Evolutionary conservation across 2,329 filamentous ascomycete genomes (phyloP).

Genomic region (Neonectria ditissima): DNA sequence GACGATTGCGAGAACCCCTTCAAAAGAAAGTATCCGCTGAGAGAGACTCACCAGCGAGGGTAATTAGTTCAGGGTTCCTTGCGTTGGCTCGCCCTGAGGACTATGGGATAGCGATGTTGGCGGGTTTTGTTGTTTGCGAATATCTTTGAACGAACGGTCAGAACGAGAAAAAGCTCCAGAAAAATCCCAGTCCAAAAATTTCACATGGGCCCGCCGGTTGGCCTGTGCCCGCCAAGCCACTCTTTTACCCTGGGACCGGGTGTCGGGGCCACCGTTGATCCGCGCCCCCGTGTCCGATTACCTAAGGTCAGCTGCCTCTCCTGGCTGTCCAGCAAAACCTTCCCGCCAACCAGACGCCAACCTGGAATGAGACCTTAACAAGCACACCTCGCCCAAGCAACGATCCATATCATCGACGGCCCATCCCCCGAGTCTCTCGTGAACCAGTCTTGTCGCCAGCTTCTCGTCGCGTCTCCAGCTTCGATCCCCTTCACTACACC

Average conservation of each 20-base stretch:
- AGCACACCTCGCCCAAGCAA: conserved; percentile 47
- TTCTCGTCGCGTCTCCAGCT: conserved; percentile 32
- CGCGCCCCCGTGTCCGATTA: conserved; percentile 43
- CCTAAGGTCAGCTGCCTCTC: conserved; percentile 48
- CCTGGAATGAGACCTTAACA: conserved; percentile 55
- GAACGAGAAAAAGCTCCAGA: conserved; percentile 26
- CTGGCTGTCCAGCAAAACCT: conserved; percentile 55
- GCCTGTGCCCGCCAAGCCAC: conserved; percentile 25
- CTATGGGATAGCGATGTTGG: conserved; percentile 32
- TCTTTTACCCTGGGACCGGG: neutral
- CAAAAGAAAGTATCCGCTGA: neutral
- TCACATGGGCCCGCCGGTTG: conserved; percentile 36
- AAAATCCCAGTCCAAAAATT: conserved; percentile 40
- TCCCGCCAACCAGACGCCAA: conserved; percentile 54
- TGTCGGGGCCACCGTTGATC: conserved; percentile 35
- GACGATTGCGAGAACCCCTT: neutral
- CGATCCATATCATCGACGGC: conserved; percentile 42
- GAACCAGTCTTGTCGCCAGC: conserved; percentile 30
- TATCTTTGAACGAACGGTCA: conserved; percentile 25
- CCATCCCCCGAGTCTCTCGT: conserved; percentile 35
- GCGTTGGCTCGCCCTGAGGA: conserved; percentile 69
- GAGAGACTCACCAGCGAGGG: conserved; percentile 29
- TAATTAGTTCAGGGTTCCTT: conserved; percentile 65
- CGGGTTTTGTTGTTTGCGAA: conserved; percentile 29
- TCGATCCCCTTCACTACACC: conserved; percentile 31